Evolutionary conservation across 768 basidiomycete genomes (phyloP).

Genomic region (Lactarius sp.): DNA sequence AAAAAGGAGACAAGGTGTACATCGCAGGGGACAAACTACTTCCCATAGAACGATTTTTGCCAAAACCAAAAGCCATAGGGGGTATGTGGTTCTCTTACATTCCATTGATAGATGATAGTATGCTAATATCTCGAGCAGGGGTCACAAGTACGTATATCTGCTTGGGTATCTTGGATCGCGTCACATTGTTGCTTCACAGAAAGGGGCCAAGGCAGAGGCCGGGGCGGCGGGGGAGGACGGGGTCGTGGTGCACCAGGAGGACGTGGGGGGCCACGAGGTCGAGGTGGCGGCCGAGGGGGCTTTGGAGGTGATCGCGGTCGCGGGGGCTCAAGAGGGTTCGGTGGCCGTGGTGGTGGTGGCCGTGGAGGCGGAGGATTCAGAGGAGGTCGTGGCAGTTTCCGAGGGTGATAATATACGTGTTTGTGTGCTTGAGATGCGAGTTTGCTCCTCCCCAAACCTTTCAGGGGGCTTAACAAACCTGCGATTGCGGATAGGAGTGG

Average conservation of each 20-base stretch:
- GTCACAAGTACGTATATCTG: slow-evolving; percentile 30
- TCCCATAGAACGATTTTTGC: slow-evolving; percentile 93
- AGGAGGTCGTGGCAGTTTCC: slow-evolving; percentile 41
- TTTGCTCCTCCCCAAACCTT: neutral
- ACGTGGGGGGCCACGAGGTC: slow-evolving; percentile 27
- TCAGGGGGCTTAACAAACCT: neutral
- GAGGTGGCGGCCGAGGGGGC: slow-evolving; percentile 39
- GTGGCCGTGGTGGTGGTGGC: slow-evolving; percentile 35
- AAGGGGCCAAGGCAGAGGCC: slow-evolving; percentile 37
- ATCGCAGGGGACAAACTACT: slow-evolving; percentile 96
- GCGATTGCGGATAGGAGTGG: slow-evolving; percentile 2
- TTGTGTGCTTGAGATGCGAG: neutral
- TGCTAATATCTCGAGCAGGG: slow-evolving; percentile 30
- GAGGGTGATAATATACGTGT: slow-evolving; percentile 40
- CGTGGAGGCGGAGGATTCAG: slow-evolving; percentile 39
- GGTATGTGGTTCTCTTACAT: slow-evolving; percentile 36
- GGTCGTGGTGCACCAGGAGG: slow-evolving; percentile 31
- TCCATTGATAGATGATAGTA: slow-evolving; percentile 1
- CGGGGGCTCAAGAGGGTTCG: slow-evolving; percentile 43
- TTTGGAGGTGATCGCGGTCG: slow-evolving; percentile 43
- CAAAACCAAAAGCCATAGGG: slow-evolving; percentile 85
- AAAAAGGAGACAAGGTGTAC: slow-evolving; percentile 97
- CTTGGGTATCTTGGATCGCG: slow-evolving; percentile 20
- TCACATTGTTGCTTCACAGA: slow-evolving; percentile 39
- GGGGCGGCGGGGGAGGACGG: slow-evolving; percentile 31